Base-by-base conservation (phyloP, 1,284 basidiomycete species). In the Wallemia mellicola region DNA sequence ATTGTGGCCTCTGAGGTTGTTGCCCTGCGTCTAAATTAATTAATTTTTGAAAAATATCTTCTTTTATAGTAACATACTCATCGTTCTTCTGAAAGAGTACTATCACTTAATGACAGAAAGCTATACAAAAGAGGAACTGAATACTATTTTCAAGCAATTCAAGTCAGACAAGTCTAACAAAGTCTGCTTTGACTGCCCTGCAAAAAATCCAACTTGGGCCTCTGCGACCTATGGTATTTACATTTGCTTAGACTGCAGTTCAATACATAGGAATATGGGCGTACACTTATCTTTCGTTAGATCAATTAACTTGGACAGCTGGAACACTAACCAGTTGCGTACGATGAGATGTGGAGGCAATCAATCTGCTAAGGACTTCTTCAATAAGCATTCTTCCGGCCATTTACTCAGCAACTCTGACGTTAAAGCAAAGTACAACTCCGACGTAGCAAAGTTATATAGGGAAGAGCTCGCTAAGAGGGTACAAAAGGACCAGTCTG, bases 201-300 rank as follows among this genome's bases (percentile, higher is more conserved):
- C 92, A 62, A 84, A 89, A 67, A 95, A 94, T 73, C 92, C 92
- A 60, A 94, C 91, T 57, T 98, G 92, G 92, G 83, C 89, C 1
- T 91, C 86, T 63, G 88, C 94, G 28, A 92, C 88, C 0, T 99
- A 83, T 68, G 92, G 86, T 58, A 82, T 98, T 56, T 98, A 98
- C 72, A 92, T 99, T 67, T 99, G 92, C 68, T 75, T 98, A 56
- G 91, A 98, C 66, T 98, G 92, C 75, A 96, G 91, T 2, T 86
- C 83, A 63, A 76, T 86, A 17, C 92, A 99, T 71, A 78, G 92
- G 61, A 96, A 94, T 71, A 82, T 96, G 79, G 92, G 92, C 65
- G 94, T 98, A 22, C 92, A 99, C 70, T 91, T 99, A 71, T 86
- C 81, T 64, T 99, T 99, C 68, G 92, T 99, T 56, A 89, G 89